These are phyloP conservation scores for Arbutus unedo DNA, from an alignment of 148 eudicot genomes.

Conservation along the genomic window DNA sequence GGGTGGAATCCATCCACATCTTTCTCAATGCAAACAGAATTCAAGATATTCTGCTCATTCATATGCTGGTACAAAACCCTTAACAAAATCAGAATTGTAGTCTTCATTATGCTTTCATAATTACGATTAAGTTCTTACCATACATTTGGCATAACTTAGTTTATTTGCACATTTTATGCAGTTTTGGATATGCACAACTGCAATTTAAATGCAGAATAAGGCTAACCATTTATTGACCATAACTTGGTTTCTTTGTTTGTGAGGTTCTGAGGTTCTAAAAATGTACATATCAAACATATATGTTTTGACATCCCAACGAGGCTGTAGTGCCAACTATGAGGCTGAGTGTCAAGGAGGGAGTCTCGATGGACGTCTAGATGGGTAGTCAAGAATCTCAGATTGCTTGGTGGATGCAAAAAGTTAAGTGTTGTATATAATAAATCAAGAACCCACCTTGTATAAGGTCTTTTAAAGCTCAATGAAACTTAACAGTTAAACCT, in stretches of 20 bases:
- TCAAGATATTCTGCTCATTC: constrained; percentile 72
- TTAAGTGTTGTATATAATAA: too few species aligned
- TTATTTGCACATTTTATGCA: not conserved
- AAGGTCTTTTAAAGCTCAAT: too few species aligned
- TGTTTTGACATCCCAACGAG: too few species aligned
- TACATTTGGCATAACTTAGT: not conserved
- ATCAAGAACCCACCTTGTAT: too few species aligned
- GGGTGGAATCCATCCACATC: constrained; percentile 95
- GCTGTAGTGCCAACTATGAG: not conserved
- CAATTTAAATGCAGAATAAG: not conserved
- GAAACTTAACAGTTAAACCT: too few species aligned
- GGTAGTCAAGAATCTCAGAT: too few species aligned
- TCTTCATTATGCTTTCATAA: not conserved
- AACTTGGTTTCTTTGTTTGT: not conserved
- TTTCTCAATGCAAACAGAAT: constrained; percentile 83
- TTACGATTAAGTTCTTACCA: not conserved
- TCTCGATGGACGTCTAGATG: too few species aligned
- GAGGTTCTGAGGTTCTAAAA: not conserved
- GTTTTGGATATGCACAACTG: not conserved
- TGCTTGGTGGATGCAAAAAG: too few species aligned
- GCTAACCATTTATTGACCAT: not conserved
- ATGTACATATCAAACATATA: not conserved
- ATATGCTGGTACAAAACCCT: constrained; percentile 58
- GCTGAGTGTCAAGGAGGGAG: too few species aligned
- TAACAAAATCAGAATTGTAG: not conserved